Base-by-base conservation (phyloP, 2,329 filamentous ascomycete genomes). In the Blastomyces silverae region DNA sequence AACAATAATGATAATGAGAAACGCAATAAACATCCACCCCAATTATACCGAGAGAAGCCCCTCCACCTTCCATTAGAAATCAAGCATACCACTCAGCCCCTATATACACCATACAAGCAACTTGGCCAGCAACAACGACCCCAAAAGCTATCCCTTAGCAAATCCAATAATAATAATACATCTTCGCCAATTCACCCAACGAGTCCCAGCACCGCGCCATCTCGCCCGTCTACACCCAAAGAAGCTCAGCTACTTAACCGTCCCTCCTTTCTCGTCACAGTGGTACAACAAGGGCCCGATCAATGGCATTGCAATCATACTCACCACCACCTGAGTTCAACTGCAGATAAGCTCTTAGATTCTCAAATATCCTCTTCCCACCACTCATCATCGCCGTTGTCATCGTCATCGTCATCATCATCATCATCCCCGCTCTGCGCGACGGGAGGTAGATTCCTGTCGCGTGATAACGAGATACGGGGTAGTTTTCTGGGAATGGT, bases 401-500 rank as follows among this genome's bases (percentile, higher is more conserved):
- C n/a, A n/a, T n/a, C n/a, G n/a, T 48, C 46, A n/a, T 48, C 46
- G 8, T 48, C 46, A 22, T 8, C 44, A 0, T n/a, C 37, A n/a
- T 28, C 46, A 3, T 48, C 46, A 48, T n/a, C 20, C 0, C n/a
- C 28, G 17, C 7, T 44, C 15, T 2, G 56, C 22, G 2, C 56
- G n/a, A 31, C 56, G 11, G n/a, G 34, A 44, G 17, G 15, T 17
- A 20, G 44, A 50, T 37, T 50, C 28, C 22, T 53, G 25, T 63
- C 52, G 3, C 25, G 53, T 1, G 55, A 57, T 22, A 64, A 56
- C 3, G 63, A 64, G n/a, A 52, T 64, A 31, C 44, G 58, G 15
- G 63, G 63, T 11, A 64, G 63, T 46, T 62, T 59, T 46, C 39
- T 64, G 28, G 63, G 57, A 13, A 52, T 64, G 50, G 58, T 62